Evolutionary conservation across 306 rosid genomes (phyloP).

Genomic region (Cucurbita ficifolia): DNA sequence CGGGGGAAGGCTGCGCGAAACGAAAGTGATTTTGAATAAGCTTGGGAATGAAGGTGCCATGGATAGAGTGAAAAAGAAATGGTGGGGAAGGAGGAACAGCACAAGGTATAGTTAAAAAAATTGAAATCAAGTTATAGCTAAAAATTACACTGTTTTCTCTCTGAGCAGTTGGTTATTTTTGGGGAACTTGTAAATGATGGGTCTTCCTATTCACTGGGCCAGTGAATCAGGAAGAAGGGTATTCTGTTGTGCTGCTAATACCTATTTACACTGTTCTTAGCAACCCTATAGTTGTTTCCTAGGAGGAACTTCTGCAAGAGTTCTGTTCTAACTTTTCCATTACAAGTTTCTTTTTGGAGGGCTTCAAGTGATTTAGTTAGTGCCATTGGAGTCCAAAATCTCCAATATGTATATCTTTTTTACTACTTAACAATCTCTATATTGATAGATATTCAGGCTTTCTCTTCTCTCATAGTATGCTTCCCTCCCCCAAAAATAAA

Average conservation of each 20-base stretch:
- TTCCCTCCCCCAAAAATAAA: too few species aligned
- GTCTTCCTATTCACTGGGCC: not conserved
- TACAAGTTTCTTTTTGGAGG: not conserved
- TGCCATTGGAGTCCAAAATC: constrained; percentile 11
- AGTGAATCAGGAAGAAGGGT: not conserved
- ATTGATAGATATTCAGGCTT: not conserved
- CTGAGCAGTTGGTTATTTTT: not conserved
- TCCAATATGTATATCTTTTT: constrained; percentile 21
- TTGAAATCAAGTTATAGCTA: not conserved
- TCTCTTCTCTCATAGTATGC: not conserved
- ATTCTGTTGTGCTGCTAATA: not conserved
- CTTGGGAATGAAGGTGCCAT: constrained; percentile 67
- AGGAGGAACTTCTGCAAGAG: constrained; percentile 12
- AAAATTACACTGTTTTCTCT: not conserved
- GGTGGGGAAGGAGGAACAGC: constrained; percentile 99
- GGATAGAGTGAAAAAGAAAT: constrained; percentile 64
- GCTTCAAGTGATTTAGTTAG: constrained; percentile 13
- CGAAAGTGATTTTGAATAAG: constrained; percentile 67
- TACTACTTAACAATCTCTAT: not conserved
- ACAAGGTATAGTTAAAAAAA: constrained; percentile 46
- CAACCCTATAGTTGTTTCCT: constrained; percentile 11
- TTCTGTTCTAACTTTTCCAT: constrained; percentile 4
- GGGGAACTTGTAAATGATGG: constrained; percentile 4
- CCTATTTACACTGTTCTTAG: constrained; percentile 20
- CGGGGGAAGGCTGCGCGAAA: constrained; percentile 67